Base-by-base conservation (phyloP, 2,329 filamentous ascomycete genomes). In the Botrytis tulipae region DNA sequence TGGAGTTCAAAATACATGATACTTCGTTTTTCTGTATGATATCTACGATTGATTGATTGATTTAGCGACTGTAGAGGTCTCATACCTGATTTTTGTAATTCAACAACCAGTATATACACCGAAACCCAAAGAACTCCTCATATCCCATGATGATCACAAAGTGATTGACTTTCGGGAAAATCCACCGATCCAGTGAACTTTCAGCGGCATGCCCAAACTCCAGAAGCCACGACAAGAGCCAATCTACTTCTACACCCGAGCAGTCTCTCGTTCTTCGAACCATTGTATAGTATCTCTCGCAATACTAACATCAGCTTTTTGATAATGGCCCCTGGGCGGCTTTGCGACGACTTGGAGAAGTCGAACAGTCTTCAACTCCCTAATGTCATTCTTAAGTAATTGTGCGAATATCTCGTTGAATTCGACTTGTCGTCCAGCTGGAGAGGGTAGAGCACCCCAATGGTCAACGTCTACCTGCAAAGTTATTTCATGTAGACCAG, bases 51-150 rank as follows among this genome's bases (percentile, higher is more conserved):
- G 10, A 40, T 57, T 57, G n/a, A 29, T 54, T 54, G 12, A 29
- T 16, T 2, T 29, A 8, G 14, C 6, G 5, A 18, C 25, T 59
- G 3, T 3, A 16, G 0, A 35, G 0, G 18, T 4, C 2, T 22
- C 18, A 35, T 32, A 12, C 18, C 22, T 32, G 0, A 6, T 59
- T 4, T 8, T 29, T 29, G 14, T 18, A 29, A 1, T 20, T 29
- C 12, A 18, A 59, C 9, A 32, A 7, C 57, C 18, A 10, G 0
- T 60, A 25, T 0, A 5, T 1, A 25, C 10, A 35, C 8, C 29
- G 4, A 60, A 35, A 4, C 57, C 18, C 12, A 60, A 60, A 22
- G 29, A 61, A 40, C 2, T 61, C 59, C 22, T 14, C 12, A 7
- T 9, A 16, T 1, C 59, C 12, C 35, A 16, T 16, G 12, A 61